phyloP scores from a whole-genome alignment of 2,329 filamentous ascomycete genomes.

The Colletotrichum sp. region DNA sequence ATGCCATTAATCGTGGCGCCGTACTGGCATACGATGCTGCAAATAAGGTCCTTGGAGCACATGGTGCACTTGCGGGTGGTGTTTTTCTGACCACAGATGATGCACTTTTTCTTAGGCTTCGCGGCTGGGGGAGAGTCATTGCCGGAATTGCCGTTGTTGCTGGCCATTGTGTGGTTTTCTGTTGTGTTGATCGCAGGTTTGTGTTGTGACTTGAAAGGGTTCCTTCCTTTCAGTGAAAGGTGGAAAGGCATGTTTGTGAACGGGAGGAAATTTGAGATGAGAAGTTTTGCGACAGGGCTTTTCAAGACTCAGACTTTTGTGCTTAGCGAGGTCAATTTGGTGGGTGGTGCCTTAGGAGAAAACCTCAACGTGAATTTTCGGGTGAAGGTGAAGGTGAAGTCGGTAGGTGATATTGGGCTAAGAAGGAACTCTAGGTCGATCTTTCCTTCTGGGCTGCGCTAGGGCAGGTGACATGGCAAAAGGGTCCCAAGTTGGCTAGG shows the following conservation, averaged over 20 bases:
- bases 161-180: not conserved
- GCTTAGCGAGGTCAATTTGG: not conserved
- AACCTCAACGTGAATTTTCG: not conserved
- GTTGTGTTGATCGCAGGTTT: not conserved
- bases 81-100: not conserved
- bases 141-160: fast-evolving
- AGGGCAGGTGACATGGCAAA: not conserved
- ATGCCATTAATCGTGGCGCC: too few relatives aligned
- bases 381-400: not conserved
- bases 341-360: fast-evolving
- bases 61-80: not conserved
- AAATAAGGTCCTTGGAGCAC: not conserved
- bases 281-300: too few relatives aligned
- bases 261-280: not conserved
- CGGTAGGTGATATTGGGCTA: fast-evolving
- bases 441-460: not conserved
- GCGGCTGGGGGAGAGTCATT: fast-evolving
- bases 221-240: not conserved
- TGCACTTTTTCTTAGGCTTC: not conserved
- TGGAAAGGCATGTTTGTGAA: not conserved
- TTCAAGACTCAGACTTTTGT: fast-evolving
- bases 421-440: fast-evolving
- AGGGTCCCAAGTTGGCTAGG: fast-evolving
- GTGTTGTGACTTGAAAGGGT: fast-evolving
- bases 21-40: too few relatives aligned